These are phyloP conservation scores for Agrostemma githago DNA, from an alignment of 148 eudicot genomes.

Conservation along the genomic window DNA sequence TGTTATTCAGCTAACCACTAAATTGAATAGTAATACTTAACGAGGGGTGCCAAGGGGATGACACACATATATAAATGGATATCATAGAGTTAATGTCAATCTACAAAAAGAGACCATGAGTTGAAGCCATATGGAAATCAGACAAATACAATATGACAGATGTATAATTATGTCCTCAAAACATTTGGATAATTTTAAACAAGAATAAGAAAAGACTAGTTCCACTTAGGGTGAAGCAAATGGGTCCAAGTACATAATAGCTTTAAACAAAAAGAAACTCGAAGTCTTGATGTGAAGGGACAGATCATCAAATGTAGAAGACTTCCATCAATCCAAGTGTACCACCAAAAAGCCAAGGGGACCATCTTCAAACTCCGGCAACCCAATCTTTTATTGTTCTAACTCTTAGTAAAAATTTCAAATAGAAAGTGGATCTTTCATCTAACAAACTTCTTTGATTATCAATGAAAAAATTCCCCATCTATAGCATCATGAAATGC, in stretches of 20 bases:
- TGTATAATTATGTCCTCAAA: too few relatives aligned
- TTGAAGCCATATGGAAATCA: background rate
- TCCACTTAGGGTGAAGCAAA: background rate
- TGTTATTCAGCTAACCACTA: background rate
- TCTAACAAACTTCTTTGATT: too few relatives aligned
- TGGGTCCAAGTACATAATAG: background rate
- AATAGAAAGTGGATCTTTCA: too few relatives aligned
- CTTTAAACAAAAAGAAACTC: background rate
- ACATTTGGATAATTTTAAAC: background rate
- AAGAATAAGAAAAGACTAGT: background rate
- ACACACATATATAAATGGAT: background rate
- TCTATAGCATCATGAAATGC: background rate
- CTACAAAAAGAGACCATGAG: background rate
- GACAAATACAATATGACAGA: background rate
- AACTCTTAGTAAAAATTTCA: too few relatives aligned
- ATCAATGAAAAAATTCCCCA: too few relatives aligned
- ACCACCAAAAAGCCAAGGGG: background rate
- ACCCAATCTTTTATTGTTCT: background rate
- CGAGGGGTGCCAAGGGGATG: too few relatives aligned
- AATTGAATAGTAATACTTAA: background rate
- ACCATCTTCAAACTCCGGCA: background rate
- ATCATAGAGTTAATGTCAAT: background rate
- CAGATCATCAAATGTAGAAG: background rate
- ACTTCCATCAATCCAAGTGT: background rate
- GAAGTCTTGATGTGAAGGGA: background rate